phyloP scores from a whole-genome alignment of 805 yeast genomes.

The Scheffersomyces ergatensis region DNA sequence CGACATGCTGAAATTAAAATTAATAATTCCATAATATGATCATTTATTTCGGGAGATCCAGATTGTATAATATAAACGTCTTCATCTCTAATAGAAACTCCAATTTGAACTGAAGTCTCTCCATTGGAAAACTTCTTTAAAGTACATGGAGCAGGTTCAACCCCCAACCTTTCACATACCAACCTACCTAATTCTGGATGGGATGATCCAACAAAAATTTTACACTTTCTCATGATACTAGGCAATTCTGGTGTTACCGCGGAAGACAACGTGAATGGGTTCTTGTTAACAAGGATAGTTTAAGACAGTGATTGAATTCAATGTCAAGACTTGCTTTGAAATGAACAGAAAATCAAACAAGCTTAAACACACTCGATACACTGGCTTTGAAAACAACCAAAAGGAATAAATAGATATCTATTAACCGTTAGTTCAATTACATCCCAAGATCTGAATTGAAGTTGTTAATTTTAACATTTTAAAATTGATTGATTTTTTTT shows the following conservation, averaged over 20 bases:
- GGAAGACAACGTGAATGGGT: constrained; percentile 6
- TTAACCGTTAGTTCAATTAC: no score
- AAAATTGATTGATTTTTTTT: no score
- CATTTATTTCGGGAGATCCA: constrained; percentile 85
- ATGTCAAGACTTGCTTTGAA: no score
- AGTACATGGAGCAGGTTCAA: constrained; percentile 90
- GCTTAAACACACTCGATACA: no score
- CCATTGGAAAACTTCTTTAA: constrained; percentile 94
- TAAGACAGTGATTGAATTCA: neutral
- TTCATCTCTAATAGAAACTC: constrained; percentile 93
- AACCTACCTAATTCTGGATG: constrained; percentile 92
- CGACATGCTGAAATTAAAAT: constrained; percentile 93
- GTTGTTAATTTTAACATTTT: no score
- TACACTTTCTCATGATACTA: constrained; percentile 83
- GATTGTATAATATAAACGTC: constrained; percentile 91
- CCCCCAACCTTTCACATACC: constrained; percentile 88
- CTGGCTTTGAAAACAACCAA: no score
- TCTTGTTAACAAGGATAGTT: neutral
- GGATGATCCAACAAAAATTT: constrained; percentile 93
- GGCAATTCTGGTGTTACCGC: constrained; percentile 1
- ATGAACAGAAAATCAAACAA: no score
- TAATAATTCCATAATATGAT: constrained; percentile 93
- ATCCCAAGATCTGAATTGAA: no score
- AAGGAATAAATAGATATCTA: no score
- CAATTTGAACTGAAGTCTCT: constrained; percentile 94